Percentiles rank a stretch among this genome's conserved stretches.
Evolutionary conservation across 768 basidiomycete genomes (phyloP).

Genomic region (Psilocybe azurescens): DNA sequence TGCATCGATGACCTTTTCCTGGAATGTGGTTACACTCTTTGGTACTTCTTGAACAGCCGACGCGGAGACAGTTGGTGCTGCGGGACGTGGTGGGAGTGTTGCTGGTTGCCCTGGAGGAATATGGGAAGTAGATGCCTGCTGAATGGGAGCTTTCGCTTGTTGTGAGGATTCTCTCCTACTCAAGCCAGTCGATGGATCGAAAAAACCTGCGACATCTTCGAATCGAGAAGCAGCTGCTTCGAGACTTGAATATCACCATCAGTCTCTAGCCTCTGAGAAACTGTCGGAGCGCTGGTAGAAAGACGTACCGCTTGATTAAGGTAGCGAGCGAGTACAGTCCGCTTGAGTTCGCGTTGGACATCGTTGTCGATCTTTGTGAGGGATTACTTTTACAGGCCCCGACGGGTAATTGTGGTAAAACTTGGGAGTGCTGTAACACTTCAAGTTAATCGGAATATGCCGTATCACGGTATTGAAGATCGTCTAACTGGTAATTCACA

Average conservation of each 20-base stretch:
- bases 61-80: conserved; percentile 37
- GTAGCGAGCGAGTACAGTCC: conserved; percentile 80
- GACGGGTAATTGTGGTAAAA: neutral
- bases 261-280: conserved; percentile 10
- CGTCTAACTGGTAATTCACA: neutral
- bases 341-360: conserved; percentile 39
- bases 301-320: conserved; percentile 77
- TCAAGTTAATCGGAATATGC: conserved; percentile 25
- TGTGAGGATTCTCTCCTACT: neutral
- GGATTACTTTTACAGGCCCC: neutral
- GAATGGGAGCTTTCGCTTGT: neutral
- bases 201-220: conserved; percentile 80
- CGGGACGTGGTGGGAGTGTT: conserved; percentile 13
- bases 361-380: conserved; percentile 11
- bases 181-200: conserved; percentile 24
- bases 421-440: neutral
- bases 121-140: conserved; percentile 12
- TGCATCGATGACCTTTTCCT: conserved; percentile 73
- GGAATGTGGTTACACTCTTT: conserved; percentile 71
- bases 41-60: conserved; percentile 48
- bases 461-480: conserved; percentile 2
- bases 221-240: conserved; percentile 94
- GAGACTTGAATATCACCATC: conserved; percentile 56
- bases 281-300: conserved; percentile 5
- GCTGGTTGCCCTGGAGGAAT: conserved; percentile 15